Evolutionary conservation across 2,329 filamentous ascomycete species (phyloP), one percentile per base, ranked within the genome.

Genomic region (Dothistroma septosporum): DNA sequence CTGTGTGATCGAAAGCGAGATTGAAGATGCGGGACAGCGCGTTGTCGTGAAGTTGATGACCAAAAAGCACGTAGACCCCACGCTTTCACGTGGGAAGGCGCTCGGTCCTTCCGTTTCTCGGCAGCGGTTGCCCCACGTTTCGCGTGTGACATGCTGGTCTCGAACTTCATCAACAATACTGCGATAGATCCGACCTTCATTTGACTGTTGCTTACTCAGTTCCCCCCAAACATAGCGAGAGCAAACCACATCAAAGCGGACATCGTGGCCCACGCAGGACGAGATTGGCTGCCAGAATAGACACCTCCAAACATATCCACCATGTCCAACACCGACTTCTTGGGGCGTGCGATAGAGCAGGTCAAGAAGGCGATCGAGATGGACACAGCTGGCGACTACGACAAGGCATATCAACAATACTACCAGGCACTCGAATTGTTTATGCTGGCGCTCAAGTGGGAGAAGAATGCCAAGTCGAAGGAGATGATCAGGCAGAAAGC

Each of bases 401-500:
- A 97, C 72, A 93, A 95, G 77, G 94, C 94, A 59, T 97, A 97
- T 76, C 90, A 96, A 74, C 84, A 89, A 65, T 99, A 99, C 85
- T 97, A 96, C 81, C 88, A 91, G 69, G 88, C 93, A 55, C 89
- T 99, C 69, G 93, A 99, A 79, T 86, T 97, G 61, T 99, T 97
- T 82, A 96, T 99, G 90, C 89, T 97, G 63, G 94, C 94, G 35
- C 84, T 99, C 62, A 99, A 99, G 82, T 99, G 93, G 93, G 94
- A 99, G 81, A 99, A 97, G 85, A 97, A 97, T 79, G 87, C 90
- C 65, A 93, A 92, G 70, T 92, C 91, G 66, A 97, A 97, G 82
- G 92, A 95, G 74, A 96, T 96, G 85, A 97, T 99, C 76, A 89
- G 94, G 69, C 87, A 90, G 70, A 97, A 97, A 81, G 92, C 92